Base-by-base conservation (phyloP, 2,329 filamentous ascomycete genomes). In the Ceratocystis eucalypticola region DNA sequence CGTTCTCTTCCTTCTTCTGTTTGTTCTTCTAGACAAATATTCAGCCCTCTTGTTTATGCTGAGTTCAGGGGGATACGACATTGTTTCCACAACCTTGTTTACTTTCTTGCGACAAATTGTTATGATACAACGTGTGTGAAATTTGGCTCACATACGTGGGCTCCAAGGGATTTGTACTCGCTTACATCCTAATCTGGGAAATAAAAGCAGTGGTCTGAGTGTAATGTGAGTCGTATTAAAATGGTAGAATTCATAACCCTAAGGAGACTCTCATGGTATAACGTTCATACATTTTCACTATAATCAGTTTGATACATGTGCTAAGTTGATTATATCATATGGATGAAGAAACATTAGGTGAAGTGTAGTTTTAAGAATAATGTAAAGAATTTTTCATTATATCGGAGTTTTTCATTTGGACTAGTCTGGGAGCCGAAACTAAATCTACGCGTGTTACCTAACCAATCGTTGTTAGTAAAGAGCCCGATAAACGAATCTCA, bases 1-100 rank as follows among this genome's bases (percentile, higher is more conserved):
- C 33, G 12, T 65, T 25, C n/a, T 65, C 28, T 64, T 25, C 25
- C 33, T 28, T 65, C 28, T 53, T 65, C 55, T 22, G 63, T 55
- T 53, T 28, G 30, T 55, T 41, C 37, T 41, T 62, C 59, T 33
- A 30, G 63, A 30, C 55, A 30, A 59, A 59, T 59, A 59, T 37
- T 59, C 55, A 37, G 55, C 55, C 5, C 8, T 28, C 55, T 59
- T 59, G 28, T 59, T 33, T 59, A 37, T 59, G 28, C 28, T 20
- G 25, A n/a, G 28, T 59, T 59, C 55, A 59, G 55, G 55, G 53
- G 55, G 55, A 30, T n/a, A n/a, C 8, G 17, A 4, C 15, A 8
- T 59, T 59, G 28, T 59, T 20, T 59, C 25, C 55, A 20, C 20
- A 10, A n/a, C 28, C 30, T 15, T 59, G 55, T 59, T 59, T 17